Conservation (phyloP, 75 land plant species). For the Sequoiadendron giganteum region DNA sequence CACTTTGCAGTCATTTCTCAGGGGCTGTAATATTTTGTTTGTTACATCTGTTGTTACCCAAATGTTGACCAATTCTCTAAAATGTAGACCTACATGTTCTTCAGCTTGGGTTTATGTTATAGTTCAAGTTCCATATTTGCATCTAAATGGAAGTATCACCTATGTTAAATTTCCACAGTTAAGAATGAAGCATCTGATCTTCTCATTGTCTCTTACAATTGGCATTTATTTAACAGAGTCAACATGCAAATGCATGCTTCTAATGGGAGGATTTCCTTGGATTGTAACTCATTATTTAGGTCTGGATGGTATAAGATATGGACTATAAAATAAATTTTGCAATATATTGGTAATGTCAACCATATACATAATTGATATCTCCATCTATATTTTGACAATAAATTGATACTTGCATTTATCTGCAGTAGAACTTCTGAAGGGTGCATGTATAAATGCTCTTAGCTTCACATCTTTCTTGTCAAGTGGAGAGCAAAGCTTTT, state of each 20-base stretch:
- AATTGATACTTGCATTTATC: background rate
- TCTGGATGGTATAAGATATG: background rate
- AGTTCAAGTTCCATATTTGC: background rate
- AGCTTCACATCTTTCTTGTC: background rate
- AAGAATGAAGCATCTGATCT: background rate
- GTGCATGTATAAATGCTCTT: background rate
- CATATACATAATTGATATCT: background rate
- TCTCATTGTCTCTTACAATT: background rate
- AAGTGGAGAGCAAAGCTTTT: background rate
- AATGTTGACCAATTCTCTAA: background rate
- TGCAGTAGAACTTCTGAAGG: background rate
- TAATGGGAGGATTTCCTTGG: background rate
- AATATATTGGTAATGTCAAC: background rate
- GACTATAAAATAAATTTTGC: background rate
- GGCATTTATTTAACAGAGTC: background rate
- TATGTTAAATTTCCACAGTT: background rate
- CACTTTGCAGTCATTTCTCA: constrained; percentile 1
- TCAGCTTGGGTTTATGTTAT: background rate
- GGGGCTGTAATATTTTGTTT: background rate
- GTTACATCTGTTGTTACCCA: background rate
- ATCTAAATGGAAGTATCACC: background rate
- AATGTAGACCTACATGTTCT: background rate
- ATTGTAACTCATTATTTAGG: background rate
- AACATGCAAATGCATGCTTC: background rate
- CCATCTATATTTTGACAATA: background rate